Percentiles rank a stretch among this genome's conserved stretches.
These are phyloP conservation scores for Oidiodendron maius DNA, from an alignment of 495 filamentous ascomycete species.

Conservation along the genomic window DNA sequence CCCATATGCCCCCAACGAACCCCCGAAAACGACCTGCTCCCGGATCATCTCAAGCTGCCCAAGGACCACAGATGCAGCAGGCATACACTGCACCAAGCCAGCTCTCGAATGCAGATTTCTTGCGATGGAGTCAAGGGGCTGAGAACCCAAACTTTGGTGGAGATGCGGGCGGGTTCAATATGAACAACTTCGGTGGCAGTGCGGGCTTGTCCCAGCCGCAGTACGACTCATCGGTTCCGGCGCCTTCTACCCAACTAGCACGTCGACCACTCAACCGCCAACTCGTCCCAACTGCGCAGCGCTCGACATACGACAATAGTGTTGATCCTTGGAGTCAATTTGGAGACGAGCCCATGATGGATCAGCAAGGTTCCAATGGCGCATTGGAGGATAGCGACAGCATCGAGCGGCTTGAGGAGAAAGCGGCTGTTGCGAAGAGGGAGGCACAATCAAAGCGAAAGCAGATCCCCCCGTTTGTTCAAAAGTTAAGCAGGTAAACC, in stretches of 20 bases:
- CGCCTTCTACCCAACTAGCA: slow-evolving; percentile 58
- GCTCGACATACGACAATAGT: slow-evolving; percentile 36
- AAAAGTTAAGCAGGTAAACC: slow-evolving; percentile 91
- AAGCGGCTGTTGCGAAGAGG: slow-evolving; percentile 68
- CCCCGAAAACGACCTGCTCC: slow-evolving; percentile 70
- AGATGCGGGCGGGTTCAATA: slow-evolving; percentile 26
- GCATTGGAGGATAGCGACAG: slow-evolving; percentile 56
- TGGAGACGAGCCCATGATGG: slow-evolving; percentile 35
- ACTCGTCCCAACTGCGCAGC: slow-evolving; percentile 41
- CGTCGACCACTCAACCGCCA: slow-evolving; percentile 60
- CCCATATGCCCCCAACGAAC: slow-evolving; percentile 35
- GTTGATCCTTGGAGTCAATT: slow-evolving; percentile 42
- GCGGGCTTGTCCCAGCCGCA: slow-evolving; percentile 32
- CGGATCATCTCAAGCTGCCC: slow-evolving; percentile 48
- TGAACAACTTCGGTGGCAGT: slow-evolving; percentile 20
- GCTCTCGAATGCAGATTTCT: slow-evolving; percentile 47
- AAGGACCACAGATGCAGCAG: slow-evolving; percentile 15
- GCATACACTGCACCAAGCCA: slow-evolving; percentile 29
- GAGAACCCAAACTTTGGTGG: slow-evolving; percentile 26
- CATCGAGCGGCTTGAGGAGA: slow-evolving; percentile 70
- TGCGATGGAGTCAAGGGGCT: slow-evolving; percentile 46
- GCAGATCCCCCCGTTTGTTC: slow-evolving; percentile 95
- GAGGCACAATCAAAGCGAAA: slow-evolving; percentile 83
- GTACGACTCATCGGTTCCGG: slow-evolving; percentile 28
- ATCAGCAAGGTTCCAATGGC: slow-evolving; percentile 27